Conservation (phyloP, 768 basidiomycete species). For the Lentinus brumalis region DNA sequence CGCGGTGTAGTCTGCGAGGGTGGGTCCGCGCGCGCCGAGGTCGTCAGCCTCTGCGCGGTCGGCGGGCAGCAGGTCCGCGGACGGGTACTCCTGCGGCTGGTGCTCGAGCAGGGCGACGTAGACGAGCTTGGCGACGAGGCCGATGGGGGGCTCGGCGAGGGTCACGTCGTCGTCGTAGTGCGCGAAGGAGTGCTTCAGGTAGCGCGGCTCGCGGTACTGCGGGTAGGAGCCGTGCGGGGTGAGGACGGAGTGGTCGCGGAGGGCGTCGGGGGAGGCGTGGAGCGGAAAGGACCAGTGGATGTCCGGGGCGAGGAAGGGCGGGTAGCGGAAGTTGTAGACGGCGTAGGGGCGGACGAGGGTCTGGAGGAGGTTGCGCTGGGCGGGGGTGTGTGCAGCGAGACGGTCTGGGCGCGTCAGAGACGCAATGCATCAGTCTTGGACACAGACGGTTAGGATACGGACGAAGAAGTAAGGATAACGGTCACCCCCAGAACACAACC, state of each 20-base stretch:
- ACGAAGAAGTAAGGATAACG: no score
- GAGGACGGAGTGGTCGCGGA: constrained; percentile 17
- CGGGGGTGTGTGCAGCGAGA: constrained; percentile 15
- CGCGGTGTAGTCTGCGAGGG: constrained; percentile 61
- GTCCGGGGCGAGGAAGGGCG: constrained; percentile 60
- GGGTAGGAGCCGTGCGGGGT: constrained; percentile 53
- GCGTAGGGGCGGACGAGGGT: constrained; percentile 46
- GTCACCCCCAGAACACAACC: no score
- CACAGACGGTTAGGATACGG: no score
- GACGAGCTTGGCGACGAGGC: constrained; percentile 61
- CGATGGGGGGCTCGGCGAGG: constrained; percentile 46
- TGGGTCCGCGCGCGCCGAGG: constrained; percentile 36
- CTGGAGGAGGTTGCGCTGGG: constrained; percentile 31
- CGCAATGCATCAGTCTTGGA: no score
- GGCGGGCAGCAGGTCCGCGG: constrained; percentile 27
- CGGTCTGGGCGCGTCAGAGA: constrained; percentile 1
- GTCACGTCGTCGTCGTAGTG: constrained; percentile 26
- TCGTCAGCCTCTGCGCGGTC: constrained; percentile 36
- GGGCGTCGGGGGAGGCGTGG: constrained; percentile 3
- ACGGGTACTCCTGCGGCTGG: constrained; percentile 30
- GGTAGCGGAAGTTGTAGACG: constrained; percentile 49
- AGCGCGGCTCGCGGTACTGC: constrained; percentile 38
- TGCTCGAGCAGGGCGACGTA: constrained; percentile 62
- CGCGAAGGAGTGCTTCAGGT: constrained; percentile 9
- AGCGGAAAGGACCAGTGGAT: constrained; percentile 61